A percentile compares a stretch with the other conserved stretches of the same genome.
These are phyloP conservation scores for Zizania palustris DNA, from an alignment of 202 grass and related monocot species.

Conservation along the genomic window DNA sequence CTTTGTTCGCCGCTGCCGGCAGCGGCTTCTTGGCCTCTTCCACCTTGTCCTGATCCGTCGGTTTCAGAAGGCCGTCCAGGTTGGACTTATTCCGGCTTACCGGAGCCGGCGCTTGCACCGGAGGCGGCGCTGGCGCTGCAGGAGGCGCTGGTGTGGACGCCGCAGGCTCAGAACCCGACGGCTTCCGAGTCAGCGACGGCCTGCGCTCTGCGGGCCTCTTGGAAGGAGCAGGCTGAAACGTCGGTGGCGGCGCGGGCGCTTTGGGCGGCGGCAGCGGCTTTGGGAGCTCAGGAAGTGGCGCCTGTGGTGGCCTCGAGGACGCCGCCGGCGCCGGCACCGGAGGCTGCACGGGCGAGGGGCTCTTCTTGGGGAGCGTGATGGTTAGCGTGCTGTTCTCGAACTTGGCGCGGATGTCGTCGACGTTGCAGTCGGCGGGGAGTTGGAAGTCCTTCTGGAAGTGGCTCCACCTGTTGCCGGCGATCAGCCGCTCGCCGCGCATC, in stretches of 20 bases:
- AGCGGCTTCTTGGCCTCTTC: conserved; percentile 33
- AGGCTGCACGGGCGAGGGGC: neutral
- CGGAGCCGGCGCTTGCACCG: conserved; percentile 20
- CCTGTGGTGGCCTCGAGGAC: too few relatives aligned
- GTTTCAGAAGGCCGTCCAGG: neutral
- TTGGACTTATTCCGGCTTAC: neutral
- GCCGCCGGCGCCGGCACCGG: too few relatives aligned
- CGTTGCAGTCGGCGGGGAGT: conserved; percentile 52
- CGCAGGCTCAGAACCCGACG: too few relatives aligned
- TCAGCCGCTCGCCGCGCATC: conserved; percentile 38
- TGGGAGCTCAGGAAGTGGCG: too few relatives aligned
- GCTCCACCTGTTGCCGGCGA: conserved; percentile 49
- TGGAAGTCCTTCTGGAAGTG: conserved; percentile 61
- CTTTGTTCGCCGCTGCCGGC: neutral
- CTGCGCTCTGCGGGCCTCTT: too few relatives aligned
- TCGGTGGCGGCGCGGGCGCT: too few relatives aligned
- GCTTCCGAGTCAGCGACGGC: too few relatives aligned
- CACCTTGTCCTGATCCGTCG: conserved; percentile 2
- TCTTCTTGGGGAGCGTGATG: conserved; percentile 66
- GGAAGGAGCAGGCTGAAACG: too few relatives aligned
- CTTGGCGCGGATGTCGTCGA: conserved; percentile 62
- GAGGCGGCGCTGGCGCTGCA: neutral
- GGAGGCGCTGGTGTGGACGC: neutral
- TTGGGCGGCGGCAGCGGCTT: too few relatives aligned
- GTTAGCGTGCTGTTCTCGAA: conserved; percentile 63